A percentile compares a stretch with the other conserved stretches of the same genome.
Conservation (phyloP, 305 asterid genomes). For the Fraxinus sp. region DNA sequence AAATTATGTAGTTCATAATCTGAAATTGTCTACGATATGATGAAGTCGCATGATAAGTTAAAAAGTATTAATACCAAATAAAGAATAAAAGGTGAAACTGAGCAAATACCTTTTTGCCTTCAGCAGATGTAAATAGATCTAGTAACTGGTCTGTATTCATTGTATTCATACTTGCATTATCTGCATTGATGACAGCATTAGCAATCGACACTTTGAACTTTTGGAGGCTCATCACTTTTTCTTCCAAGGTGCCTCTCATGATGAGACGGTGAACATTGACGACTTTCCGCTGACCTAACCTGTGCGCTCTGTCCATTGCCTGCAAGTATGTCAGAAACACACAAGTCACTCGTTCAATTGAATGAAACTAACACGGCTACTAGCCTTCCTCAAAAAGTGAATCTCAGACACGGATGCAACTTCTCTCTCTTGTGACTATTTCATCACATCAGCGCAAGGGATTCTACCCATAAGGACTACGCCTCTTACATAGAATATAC, state of each 20-base stretch:
- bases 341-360: neutral
- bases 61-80: neutral
- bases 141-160: slow-evolving; percentile 98
- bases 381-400: neutral
- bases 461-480: neutral
- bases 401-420: neutral
- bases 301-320: slow-evolving; percentile 99
- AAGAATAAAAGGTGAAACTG: neutral
- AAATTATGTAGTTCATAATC: neutral
- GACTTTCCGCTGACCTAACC: slow-evolving; percentile 94
- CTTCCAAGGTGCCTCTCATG: slow-evolving; percentile 99
- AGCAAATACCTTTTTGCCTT: slow-evolving; percentile 66
- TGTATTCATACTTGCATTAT: slow-evolving; percentile 90
- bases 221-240: slow-evolving; percentile 99
- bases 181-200: slow-evolving; percentile 93
- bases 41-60: neutral
- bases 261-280: slow-evolving; percentile 96
- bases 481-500: neutral
- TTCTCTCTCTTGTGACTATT: neutral
- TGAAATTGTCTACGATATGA: neutral
- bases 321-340: slow-evolving; percentile 34
- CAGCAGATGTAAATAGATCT: slow-evolving; percentile 90
- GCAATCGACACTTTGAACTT: slow-evolving; percentile 96
- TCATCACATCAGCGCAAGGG: neutral
- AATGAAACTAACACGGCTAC: slow-evolving; percentile 1